Base-by-base conservation (phyloP, 1,284 basidiomycete species). In the Taiwanofungus camphoratus region DNA sequence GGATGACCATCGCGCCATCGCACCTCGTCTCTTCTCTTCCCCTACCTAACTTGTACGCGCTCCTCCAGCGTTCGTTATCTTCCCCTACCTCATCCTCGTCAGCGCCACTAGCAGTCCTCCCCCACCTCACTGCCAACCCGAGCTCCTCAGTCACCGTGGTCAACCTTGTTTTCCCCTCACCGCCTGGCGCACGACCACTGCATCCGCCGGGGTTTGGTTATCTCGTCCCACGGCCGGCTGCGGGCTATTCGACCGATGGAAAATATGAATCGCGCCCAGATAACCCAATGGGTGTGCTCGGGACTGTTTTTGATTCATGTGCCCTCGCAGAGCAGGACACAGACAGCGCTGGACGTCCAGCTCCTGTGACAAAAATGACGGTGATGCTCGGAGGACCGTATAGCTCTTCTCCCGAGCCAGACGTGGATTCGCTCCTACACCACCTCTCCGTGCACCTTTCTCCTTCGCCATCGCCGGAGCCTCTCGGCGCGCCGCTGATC, bases 201-300 rank as follows among this genome's bases (percentile, higher is more conserved):
- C 85, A 91, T 56, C 89, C 89, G 0, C 69, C 76, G 11, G 95
- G 94, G 0, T 98, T 98, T 62, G 95, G 95, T 1, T 98, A 95
- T 67, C 82, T 99, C 52, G 77, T 96, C 41, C 92, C 94, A 0
- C 84, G 93, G 5, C 79, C 86, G 0, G 52, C 39, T 44, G 66
- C 56, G 23, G 82, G 63, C 11, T 78, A 79, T 60, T 78, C 79
- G 59, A 27, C 33, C 12, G 52, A 47, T 54, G 53, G 44, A 51
- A n/a, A 20, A 19, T 50, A 60, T 15, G 48, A 55, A 23, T 13
- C 11, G 7, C 11, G 11, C 8, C 20, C 46, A 49, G 36, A 62
- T 48, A 51, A 68, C 51, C 53, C 65, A 49, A 54, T 76, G 46
- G 77, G 84, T 5, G 73, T 92, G 24, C 72, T 93, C 0, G 91